Conservation (phyloP, 208 protist genomes). For the Leishmania arabica region DNA sequence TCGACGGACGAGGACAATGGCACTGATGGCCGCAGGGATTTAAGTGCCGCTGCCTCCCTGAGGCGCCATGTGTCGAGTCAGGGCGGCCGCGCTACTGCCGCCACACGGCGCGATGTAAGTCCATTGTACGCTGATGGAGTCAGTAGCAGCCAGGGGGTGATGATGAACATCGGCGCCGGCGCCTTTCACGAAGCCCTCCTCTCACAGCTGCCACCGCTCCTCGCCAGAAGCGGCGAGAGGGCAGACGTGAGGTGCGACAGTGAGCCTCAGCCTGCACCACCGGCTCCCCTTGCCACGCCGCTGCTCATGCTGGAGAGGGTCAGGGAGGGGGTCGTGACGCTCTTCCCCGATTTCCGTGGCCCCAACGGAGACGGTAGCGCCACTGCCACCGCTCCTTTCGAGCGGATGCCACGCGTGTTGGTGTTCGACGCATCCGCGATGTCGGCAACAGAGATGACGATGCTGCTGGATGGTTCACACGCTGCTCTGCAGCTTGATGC, state of each 20-base stretch:
- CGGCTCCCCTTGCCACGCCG: not conserved
- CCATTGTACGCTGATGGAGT: conserved; percentile 8
- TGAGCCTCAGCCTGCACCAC: not conserved
- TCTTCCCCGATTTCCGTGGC: not conserved
- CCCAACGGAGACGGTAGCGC: not conserved
- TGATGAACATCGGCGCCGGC: conserved; percentile 4
- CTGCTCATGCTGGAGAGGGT: conserved; percentile 8
- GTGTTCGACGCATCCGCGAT: conserved; percentile 47
- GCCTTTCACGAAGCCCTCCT: conserved; percentile 49
- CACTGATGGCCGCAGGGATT: not conserved
- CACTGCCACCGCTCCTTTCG: not conserved
- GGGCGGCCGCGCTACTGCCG: not conserved
- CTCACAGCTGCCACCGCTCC: conserved; percentile 30
- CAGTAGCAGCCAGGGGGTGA: not conserved
- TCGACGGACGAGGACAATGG: not conserved
- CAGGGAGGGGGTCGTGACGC: conserved; percentile 13
- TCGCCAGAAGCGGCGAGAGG: not conserved
- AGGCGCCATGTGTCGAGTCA: not conserved
- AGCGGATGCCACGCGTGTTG: conserved; percentile 37
- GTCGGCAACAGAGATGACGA: conserved; percentile 47
- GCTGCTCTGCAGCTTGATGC: conserved; percentile 6
- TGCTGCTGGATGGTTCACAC: conserved; percentile 53
- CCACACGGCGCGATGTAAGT: not conserved
- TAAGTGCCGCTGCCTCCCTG: not conserved
- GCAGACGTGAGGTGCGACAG: not conserved